Evolutionary conservation across 163 green algal genomes (phyloP).

Genomic region (Scenedesmus sp.): DNA sequence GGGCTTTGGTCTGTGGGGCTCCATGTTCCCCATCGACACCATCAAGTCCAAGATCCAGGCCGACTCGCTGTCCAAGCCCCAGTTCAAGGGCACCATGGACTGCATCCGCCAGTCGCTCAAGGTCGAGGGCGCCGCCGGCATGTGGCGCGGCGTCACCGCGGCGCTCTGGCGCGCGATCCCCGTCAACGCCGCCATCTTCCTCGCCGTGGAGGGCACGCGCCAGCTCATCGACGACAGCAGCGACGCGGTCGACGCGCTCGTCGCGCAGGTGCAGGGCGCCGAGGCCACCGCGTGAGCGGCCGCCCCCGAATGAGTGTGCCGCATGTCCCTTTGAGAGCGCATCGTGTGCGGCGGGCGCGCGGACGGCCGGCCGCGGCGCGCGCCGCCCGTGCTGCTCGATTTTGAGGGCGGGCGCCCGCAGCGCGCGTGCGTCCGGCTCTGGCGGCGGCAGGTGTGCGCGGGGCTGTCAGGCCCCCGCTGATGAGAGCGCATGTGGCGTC

Average conservation of each 20-base stretch:
- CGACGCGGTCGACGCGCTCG: conserved; percentile 8
- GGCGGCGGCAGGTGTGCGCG: too few species aligned
- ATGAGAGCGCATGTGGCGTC: too few species aligned
- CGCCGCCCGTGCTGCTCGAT: too few species aligned
- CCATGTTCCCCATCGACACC: conserved; percentile 66
- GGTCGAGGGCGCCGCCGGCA: conserved; percentile 23
- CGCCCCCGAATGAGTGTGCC: too few species aligned
- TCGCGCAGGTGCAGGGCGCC: conserved; percentile 11
- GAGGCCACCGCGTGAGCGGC: too few species aligned
- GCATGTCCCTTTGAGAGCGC: too few species aligned
- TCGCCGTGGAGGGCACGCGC: conserved; percentile 36
- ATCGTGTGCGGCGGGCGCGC: too few species aligned
- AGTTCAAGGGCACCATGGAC: conserved; percentile 52
- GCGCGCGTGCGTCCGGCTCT: too few species aligned
- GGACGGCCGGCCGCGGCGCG: too few species aligned
- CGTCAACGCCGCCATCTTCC: conserved; percentile 41
- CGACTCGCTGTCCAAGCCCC: conserved; percentile 38
- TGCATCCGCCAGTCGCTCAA: conserved; percentile 31
- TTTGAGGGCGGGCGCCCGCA: too few species aligned
- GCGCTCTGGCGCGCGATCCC: conserved; percentile 39
- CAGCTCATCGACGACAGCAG: conserved; percentile 14
- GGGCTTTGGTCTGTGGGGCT: conserved; percentile 61
- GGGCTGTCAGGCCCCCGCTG: too few species aligned
- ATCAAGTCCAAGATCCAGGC: conserved; percentile 64
- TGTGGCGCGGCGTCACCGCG: conserved; percentile 42